A percentile compares a stretch with the other conserved stretches of the same genome.
Conservation (phyloP, 2,329 filamentous ascomycete genomes). For the Sordariomycetes sp. region DNA sequence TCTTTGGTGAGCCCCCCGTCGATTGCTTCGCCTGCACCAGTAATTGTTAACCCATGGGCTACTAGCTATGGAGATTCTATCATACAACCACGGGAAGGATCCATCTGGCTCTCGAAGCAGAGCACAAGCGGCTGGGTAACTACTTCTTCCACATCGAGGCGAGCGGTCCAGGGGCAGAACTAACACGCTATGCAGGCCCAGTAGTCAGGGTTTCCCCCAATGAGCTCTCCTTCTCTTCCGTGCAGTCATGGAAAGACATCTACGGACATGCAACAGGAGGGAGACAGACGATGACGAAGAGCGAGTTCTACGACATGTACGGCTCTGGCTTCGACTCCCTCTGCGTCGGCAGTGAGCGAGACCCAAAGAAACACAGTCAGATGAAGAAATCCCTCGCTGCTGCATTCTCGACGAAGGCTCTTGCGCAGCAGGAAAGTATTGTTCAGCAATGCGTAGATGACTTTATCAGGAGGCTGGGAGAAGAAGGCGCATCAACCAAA, state of each 20-base stretch:
- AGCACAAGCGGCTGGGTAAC: too few species aligned
- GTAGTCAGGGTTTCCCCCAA: constrained; percentile 9
- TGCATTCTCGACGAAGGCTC: neutral
- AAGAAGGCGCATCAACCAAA: neutral
- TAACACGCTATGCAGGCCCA: too few species aligned
- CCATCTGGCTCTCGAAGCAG: too few species aligned
- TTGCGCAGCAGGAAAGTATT: neutral
- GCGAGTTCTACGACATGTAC: neutral
- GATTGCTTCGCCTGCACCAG: too few species aligned
- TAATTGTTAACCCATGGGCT: too few species aligned
- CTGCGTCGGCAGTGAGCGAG: neutral
- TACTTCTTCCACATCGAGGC: too few species aligned
- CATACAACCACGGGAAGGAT: too few species aligned
- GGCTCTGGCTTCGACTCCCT: neutral
- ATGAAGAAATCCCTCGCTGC: neutral
- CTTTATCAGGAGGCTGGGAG: neutral
- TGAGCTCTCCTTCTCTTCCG: neutral
- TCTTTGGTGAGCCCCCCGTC: too few species aligned
- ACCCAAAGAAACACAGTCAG: neutral
- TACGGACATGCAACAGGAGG: neutral
- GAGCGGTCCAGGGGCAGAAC: too few species aligned
- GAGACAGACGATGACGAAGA: neutral
- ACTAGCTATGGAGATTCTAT: too few species aligned
- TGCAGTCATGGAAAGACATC: neutral
- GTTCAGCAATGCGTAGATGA: neutral